A percentile compares a stretch with the other conserved stretches of the same genome.
phyloP scores from a whole-genome alignment of 495 filamentous ascomycete species.

The Aspergillus homomorphus region DNA sequence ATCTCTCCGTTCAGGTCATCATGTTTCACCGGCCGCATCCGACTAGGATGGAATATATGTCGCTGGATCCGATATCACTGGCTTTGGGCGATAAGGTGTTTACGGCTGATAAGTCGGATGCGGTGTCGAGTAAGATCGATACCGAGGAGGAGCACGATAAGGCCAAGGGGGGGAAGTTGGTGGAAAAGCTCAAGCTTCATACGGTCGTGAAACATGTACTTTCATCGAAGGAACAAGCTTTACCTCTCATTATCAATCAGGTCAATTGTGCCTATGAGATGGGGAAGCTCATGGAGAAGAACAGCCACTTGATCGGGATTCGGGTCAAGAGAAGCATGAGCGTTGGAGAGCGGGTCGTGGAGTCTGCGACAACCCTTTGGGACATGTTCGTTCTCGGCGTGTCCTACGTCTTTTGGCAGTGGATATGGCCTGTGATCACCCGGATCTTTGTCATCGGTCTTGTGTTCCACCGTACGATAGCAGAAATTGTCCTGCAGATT shows the following conservation, averaged over 20 bases:
- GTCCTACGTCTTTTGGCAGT: slow-evolving; percentile 68
- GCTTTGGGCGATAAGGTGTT: slow-evolving; percentile 74
- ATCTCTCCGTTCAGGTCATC: slow-evolving; percentile 76
- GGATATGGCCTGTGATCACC: slow-evolving; percentile 75
- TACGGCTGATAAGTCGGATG: slow-evolving; percentile 25
- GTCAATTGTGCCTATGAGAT: slow-evolving; percentile 95
- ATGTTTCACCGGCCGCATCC: slow-evolving; percentile 86
- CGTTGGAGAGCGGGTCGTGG: slow-evolving; percentile 91
- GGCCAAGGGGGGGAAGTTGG: slow-evolving; percentile 56
- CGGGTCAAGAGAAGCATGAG: slow-evolving; percentile 81
- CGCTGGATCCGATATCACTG: slow-evolving; percentile 81
- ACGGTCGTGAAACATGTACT: slow-evolving; percentile 71
- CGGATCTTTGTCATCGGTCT: slow-evolving; percentile 70
- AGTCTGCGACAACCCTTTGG: slow-evolving; percentile 83
- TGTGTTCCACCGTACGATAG: slow-evolving; percentile 75
- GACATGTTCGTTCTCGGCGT: slow-evolving; percentile 67
- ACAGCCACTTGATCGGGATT: slow-evolving; percentile 75
- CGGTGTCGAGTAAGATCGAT: slow-evolving; percentile 31
- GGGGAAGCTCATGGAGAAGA: slow-evolving; percentile 77
- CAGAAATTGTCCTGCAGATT: slow-evolving; percentile 73
- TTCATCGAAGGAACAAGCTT: slow-evolving; percentile 76
- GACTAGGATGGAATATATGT: slow-evolving; percentile 93
- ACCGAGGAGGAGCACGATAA: slow-evolving; percentile 61
- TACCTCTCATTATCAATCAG: slow-evolving; percentile 85
- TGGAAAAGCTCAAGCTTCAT: slow-evolving; percentile 89